Evolutionary conservation across 2,329 filamentous ascomycete genomes (phyloP).

Genomic region (Lanzia echinophila): DNA sequence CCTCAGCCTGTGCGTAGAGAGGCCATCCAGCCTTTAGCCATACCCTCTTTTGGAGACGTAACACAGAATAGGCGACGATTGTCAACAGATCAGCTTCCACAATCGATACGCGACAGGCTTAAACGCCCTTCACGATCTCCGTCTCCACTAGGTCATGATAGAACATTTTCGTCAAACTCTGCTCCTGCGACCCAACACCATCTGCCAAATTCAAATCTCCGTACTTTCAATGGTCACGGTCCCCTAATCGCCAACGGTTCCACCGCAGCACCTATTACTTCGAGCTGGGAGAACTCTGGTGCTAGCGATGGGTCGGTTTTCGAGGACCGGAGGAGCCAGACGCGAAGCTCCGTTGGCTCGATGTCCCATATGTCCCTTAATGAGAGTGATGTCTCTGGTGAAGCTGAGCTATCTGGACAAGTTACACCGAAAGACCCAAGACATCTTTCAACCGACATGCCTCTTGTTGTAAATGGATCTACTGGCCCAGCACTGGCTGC

Average conservation of each 20-base stretch:
- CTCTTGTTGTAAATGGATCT: constrained; percentile 26
- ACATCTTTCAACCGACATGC: constrained; percentile 14
- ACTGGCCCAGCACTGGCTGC: neutral
- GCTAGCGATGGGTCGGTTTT: constrained; percentile 21
- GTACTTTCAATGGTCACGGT: constrained; percentile 22
- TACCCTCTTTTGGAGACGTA: constrained; percentile 30
- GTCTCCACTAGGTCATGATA: constrained; percentile 30
- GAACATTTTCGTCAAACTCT: constrained; percentile 25
- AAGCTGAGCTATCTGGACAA: constrained; percentile 22
- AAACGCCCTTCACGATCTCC: constrained; percentile 29
- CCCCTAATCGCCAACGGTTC: constrained; percentile 30
- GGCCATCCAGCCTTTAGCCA: constrained; percentile 17
- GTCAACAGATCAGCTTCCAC: constrained; percentile 31
- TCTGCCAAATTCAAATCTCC: constrained; percentile 23
- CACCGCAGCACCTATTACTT: neutral
- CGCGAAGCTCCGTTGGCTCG: constrained; percentile 24
- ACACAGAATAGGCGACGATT: constrained; percentile 21
- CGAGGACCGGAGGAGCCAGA: constrained; percentile 20
- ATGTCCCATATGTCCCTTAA: constrained; percentile 22
- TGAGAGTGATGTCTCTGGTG: constrained; percentile 20
- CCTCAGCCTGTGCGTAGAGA: constrained; percentile 18
- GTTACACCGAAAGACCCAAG: constrained; percentile 22
- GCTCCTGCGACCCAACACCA: constrained; percentile 21
- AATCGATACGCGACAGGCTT: constrained; percentile 29
- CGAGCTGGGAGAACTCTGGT: constrained; percentile 7